Base-by-base conservation (phyloP, 2,329 filamentous ascomycete genomes). In the Alternaria burnsii region DNA sequence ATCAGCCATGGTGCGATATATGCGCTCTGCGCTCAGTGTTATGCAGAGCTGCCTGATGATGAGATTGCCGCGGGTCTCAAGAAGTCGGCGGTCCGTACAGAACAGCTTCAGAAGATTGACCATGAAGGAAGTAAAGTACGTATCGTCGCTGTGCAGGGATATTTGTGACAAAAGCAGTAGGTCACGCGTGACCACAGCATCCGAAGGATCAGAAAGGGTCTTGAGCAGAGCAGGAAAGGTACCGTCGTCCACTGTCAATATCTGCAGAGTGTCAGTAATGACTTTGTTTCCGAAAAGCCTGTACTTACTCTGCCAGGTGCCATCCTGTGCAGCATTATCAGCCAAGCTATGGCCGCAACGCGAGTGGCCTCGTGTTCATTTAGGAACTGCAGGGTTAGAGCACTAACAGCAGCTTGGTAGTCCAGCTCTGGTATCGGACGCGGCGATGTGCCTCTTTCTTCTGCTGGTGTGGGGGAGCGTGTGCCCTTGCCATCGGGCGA, bases 41-140 rank as follows among this genome's bases (percentile, higher is more conserved):
- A 97, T 87, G 77, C 94, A 99, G 26, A 99, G 84, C 76, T 99
- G 94, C 58, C 96, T 87, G 67, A 99, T 98, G 64, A 99, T 99
- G 36, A 99, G 84, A 73, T 99, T 99, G 9, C 96, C 95, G 57
- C 95, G 86, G 2, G 91, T 95, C 80, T 99, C 95, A 7, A 99
- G 84, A 24, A 99, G 84, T 70, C 93, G 91, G 32, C 95, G 87
- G 76, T 99, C 95, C 0, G 95, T 98, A 42, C 93, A 96, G 76
- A 99, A 99, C 1, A 99, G 86, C 75, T 97, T 95, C 43, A 99
- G 83, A 10, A 99, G 83, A 74, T 97, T 97, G 62, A 97, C 91
- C 95, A 99, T 99, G 77, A 99, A 99, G 24, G 94, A 97, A 2
- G 92, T 91, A 76, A 99, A 99, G 79, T 98, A 98, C 66, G 94